Conservation (phyloP, 371 early-diverging fungal genomes). For the Dichotomocladium elegans region DNA sequence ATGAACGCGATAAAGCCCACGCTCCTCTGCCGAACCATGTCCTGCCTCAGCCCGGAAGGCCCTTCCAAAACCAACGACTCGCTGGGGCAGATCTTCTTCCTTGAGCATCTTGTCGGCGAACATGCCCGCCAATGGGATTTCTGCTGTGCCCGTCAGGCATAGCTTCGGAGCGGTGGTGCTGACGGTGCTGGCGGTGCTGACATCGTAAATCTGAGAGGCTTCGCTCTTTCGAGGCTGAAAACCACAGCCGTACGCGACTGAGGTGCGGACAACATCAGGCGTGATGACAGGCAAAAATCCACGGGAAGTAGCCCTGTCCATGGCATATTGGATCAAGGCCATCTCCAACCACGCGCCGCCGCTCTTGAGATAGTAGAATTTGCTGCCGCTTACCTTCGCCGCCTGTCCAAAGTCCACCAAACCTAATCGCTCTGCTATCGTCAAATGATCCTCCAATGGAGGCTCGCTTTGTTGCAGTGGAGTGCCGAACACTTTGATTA, state of each 20-base stretch:
- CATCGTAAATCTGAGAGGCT: constrained; percentile 84
- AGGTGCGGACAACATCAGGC: constrained; percentile 83
- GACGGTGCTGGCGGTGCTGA: constrained; percentile 48
- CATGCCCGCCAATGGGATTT: constrained; percentile 89
- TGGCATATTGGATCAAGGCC: constrained; percentile 83
- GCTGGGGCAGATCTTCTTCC: constrained; percentile 60
- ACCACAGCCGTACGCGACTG: constrained; percentile 86
- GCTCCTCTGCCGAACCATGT: constrained; percentile 74
- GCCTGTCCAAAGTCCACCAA: constrained; percentile 86
- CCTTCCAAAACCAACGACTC: constrained; percentile 76
- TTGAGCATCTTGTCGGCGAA: constrained; percentile 62
- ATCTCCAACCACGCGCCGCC: constrained; percentile 83
- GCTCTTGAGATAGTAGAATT: constrained; percentile 85
- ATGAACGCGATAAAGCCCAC: constrained; percentile 91
- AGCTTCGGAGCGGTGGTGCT: constrained; percentile 46
- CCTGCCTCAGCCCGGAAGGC: constrained; percentile 92
- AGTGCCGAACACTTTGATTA: constrained; percentile 47
- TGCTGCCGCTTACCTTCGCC: constrained; percentile 77
- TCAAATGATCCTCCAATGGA: constrained; percentile 64
- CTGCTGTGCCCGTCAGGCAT: constrained; percentile 87
- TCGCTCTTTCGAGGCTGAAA: constrained; percentile 77
- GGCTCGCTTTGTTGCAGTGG: constrained; percentile 3
- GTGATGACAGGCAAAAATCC: constrained; percentile 79
- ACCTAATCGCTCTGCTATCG: constrained; percentile 57
- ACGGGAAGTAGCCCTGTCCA: constrained; percentile 64